phyloP scores from a whole-genome alignment of 176 grass and related monocot genomes.

The Bolboschoenus planiculmis region DNA sequence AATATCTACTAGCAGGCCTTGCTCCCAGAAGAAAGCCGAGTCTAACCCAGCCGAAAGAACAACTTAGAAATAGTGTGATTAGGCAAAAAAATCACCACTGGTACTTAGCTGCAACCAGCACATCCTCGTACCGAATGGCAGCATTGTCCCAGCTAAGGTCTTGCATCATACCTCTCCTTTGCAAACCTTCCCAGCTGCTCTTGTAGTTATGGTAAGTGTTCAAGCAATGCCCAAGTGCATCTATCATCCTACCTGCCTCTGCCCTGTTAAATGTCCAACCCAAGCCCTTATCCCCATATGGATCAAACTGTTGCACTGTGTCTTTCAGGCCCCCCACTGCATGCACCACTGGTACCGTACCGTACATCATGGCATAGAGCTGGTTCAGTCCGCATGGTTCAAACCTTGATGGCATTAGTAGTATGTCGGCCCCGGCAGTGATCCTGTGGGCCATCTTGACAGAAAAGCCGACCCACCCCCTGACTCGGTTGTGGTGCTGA shows the following conservation, averaged over 20 bases:
- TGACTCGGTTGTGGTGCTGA: slow-evolving; percentile 50
- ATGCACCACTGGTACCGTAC: slow-evolving; percentile 89
- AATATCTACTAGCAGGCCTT: not conserved
- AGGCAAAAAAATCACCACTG: slow-evolving; percentile 54
- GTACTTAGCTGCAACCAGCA: slow-evolving; percentile 65
- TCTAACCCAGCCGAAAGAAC: not conserved
- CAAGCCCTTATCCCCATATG: slow-evolving; percentile 54
- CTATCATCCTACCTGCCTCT: slow-evolving; percentile 63
- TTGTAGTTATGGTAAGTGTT: slow-evolving; percentile 68
- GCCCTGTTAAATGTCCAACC: slow-evolving; percentile 85
- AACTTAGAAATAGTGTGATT: not conserved
- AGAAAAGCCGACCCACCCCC: slow-evolving; percentile 92
- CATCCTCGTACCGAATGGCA: slow-evolving; percentile 75
- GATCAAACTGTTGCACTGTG: slow-evolving; percentile 74
- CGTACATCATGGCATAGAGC: slow-evolving; percentile 96
- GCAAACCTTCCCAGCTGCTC: slow-evolving; percentile 84
- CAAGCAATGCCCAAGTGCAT: slow-evolving; percentile 73
- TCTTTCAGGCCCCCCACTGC: slow-evolving; percentile 84
- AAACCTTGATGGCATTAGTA: slow-evolving; percentile 92
- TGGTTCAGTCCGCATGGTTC: slow-evolving; percentile 92
- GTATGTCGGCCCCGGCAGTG: slow-evolving; percentile 74
- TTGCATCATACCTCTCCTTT: slow-evolving; percentile 78
- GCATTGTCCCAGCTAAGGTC: slow-evolving; percentile 93
- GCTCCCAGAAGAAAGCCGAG: not conserved
- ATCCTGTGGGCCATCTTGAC: slow-evolving; percentile 79